A percentile compares a stretch with the other conserved stretches of the same genome.
phyloP scores from a whole-genome alignment of 192 early-diverging fungal species.

The Rhizophagus clarus region DNA sequence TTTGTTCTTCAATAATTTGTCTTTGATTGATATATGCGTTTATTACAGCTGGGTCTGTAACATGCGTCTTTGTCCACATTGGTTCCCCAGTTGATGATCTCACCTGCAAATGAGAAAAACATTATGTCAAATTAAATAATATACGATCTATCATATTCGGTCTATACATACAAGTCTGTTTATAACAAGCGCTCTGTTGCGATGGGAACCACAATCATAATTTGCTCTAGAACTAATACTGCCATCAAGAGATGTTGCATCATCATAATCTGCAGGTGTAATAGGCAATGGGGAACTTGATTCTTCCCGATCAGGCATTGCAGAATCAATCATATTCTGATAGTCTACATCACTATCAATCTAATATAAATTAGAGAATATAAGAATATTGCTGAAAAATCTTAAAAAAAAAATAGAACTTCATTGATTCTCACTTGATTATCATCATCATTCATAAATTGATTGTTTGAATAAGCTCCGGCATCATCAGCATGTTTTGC shows the following conservation, averaged over 20 bases:
- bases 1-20: slow-evolving; percentile 74
- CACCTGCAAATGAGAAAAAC: slow-evolving; percentile 20
- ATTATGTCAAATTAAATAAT: background rate
- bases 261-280: slow-evolving; percentile 39
- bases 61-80: slow-evolving; percentile 77
- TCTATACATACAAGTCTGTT: slow-evolving; percentile 49
- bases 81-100: slow-evolving; percentile 62
- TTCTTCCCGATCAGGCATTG: background rate
- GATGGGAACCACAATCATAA: slow-evolving; percentile 47
- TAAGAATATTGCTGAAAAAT: background rate
- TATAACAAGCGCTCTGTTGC: slow-evolving; percentile 67
- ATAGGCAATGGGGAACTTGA: slow-evolving; percentile 18
- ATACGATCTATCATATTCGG: background rate
- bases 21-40: slow-evolving; percentile 89
- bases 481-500: background rate
- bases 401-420: background rate
- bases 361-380: slow-evolving; percentile 17
- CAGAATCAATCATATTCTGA: slow-evolving; percentile 42
- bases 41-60: slow-evolving; percentile 81
- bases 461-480: background rate
- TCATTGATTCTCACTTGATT: slow-evolving; percentile 1
- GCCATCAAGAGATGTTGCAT: slow-evolving; percentile 54
- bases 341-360: slow-evolving; percentile 59
- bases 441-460: slow-evolving; percentile 1
- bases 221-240: slow-evolving; percentile 57